Base-by-base conservation (phyloP, 345 rosid species). In the Arabidopsis suecica region DNA sequence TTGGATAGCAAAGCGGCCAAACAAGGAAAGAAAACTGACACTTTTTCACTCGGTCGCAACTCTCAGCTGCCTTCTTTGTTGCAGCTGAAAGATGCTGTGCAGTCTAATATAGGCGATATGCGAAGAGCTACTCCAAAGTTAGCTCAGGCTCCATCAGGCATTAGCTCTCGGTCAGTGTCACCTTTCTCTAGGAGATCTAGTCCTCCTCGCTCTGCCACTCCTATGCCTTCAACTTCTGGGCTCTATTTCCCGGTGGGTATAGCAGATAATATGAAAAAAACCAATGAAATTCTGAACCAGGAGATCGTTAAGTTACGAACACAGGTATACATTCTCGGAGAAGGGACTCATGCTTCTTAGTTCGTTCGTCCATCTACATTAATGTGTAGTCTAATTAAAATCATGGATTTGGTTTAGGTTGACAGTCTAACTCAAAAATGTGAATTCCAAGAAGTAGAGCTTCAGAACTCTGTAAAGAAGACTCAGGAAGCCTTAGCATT, bases 181-280 rank as follows among this genome's bases (percentile, higher is more conserved):
- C 99, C 97, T 81, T 93, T 95, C 83, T 92, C 98, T 3, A 86
- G 97, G 86, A 92, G 87, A 80, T 86, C 94, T 67, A 95, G 99
- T 68, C 98, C 99, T 34, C 99, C 97, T 13, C 96, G 97, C 71
- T 89, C 94, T 67, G 97, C 96, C 22, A 95, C 98, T 30, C 98
- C 98, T 51, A 85, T 95, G 80, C 98, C 97, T 70, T 88, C 97
- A 12, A 88, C 94, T 25, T 84, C 97, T 0, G 99, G 99, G 28
- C 89, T 95, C 78, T 91, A 96, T 32, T 95, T 91, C 61, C 89
- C 99, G 2, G 93, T 87, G 69, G 89, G 96, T 73, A 74, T 89
- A 54, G 80, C 87, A 8, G 98, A 92, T 80, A 88, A 94, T 79
- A 79, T 92, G 88, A 95, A 86, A 83, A 95, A 90, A 77, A 95